phyloP scores from a whole-genome alignment of 345 rosid species.

The Psidium guajava region DNA sequence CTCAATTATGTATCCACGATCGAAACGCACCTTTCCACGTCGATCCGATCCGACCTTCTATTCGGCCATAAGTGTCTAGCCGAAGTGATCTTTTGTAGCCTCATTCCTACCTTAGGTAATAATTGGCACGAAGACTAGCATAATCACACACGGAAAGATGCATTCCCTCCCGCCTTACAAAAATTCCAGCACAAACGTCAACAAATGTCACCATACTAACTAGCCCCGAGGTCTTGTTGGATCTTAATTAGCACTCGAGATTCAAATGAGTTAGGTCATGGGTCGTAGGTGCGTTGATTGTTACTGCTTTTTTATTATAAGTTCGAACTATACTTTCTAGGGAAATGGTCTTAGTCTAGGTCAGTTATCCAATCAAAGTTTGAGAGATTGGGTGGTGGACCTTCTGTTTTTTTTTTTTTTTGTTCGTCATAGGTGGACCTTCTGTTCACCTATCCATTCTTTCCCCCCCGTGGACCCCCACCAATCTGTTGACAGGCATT shows the following conservation, averaged over 20 bases:
- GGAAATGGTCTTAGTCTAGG: background rate
- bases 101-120: background rate
- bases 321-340: background rate
- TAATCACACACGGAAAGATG: background rate
- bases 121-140: background rate
- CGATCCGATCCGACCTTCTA: too few species aligned
- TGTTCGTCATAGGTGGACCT: background rate
- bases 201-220: background rate
- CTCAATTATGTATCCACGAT: rapidly evolving
- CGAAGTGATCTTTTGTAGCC: background rate
- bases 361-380: background rate
- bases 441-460: background rate
- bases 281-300: background rate
- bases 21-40: background rate
- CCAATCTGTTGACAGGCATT: background rate
- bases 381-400: background rate
- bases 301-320: background rate
- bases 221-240: background rate
- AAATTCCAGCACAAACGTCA: background rate
- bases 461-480: background rate
- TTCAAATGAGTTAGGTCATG: background rate
- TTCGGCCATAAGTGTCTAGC: background rate
- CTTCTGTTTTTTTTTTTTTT: background rate
- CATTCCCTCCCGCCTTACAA: background rate
- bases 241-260: background rate